A percentile compares a stretch with the other conserved stretches of the same genome.
These are phyloP conservation scores for Usnea hakonensis DNA, from an alignment of 495 filamentous ascomycete genomes.

Conservation along the genomic window DNA sequence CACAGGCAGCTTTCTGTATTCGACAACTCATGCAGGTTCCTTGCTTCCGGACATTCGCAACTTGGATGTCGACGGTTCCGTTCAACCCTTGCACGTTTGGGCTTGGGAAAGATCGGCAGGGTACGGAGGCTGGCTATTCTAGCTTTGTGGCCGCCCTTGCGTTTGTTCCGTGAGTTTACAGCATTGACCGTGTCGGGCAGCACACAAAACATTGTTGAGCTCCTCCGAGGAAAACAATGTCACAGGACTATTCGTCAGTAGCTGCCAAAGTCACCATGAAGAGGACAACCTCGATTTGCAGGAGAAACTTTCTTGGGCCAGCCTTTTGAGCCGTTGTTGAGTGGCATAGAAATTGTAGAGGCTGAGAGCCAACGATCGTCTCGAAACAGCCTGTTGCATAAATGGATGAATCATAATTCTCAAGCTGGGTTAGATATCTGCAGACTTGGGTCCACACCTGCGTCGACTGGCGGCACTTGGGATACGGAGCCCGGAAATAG, in stretches of 20 bases:
- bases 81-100: slow-evolving; percentile 7
- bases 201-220: neutral
- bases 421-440: neutral
- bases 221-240: neutral
- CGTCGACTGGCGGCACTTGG: neutral
- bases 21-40: slow-evolving; percentile 10
- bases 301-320: neutral
- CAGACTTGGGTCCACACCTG: neutral
- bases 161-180: neutral
- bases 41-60: slow-evolving; percentile 2
- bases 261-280: neutral
- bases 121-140: neutral
- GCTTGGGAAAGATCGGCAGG: neutral
- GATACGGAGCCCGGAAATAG: neutral
- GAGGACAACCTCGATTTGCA: neutral
- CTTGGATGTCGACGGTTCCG: slow-evolving; percentile 1
- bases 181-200: neutral
- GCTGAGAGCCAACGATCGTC: neutral
- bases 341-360: neutral
- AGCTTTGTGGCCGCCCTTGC: neutral
- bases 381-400: neutral
- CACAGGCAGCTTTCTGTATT: neutral
- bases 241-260: neutral
- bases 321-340: neutral
- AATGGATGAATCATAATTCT: neutral